These are phyloP conservation scores for Rubus parviflorus DNA, from an alignment of 306 rosid genomes.

Conservation along the genomic window DNA sequence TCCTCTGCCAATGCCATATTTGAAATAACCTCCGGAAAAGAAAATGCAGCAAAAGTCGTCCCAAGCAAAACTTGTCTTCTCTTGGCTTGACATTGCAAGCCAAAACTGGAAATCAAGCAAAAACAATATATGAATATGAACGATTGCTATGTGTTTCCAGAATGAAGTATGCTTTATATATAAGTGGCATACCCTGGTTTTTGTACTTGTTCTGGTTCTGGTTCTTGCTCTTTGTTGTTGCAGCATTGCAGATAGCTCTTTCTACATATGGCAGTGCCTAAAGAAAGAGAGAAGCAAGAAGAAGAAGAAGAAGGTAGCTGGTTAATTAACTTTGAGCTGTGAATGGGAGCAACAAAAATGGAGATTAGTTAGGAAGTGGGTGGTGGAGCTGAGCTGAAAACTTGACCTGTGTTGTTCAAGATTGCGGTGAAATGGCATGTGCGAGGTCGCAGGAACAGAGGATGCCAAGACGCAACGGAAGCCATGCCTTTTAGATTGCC, in stretches of 20 bases:
- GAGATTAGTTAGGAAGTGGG: not conserved
- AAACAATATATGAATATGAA: not conserved
- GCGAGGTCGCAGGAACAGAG: conserved; percentile 14
- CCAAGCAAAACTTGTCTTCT: conserved; percentile 64
- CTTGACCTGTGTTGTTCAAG: not conserved
- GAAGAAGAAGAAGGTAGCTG: not conserved
- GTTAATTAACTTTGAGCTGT: not conserved
- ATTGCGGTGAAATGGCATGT: not conserved
- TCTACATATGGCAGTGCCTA: conserved; percentile 1
- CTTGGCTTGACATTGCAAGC: conserved; percentile 22
- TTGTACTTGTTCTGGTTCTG: conserved; percentile 1
- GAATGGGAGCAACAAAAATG: not conserved
- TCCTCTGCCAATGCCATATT: conserved; percentile 35
- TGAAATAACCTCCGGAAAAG: conserved; percentile 29
- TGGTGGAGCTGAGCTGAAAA: conserved; percentile 9
- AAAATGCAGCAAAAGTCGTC: conserved; percentile 38
- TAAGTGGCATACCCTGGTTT: not conserved
- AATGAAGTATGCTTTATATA: not conserved
- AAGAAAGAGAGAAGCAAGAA: conserved; percentile 12
- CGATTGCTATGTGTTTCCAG: too few species aligned
- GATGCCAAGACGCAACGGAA: conserved; percentile 20
- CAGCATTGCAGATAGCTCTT: conserved; percentile 10
- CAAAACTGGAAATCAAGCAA: not conserved
- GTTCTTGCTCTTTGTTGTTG: not conserved
- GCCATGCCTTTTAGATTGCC: conserved; percentile 22